These are phyloP conservation scores for Fusarium nodosum DNA, from an alignment of 2,329 filamentous ascomycete species.

Conservation along the genomic window DNA sequence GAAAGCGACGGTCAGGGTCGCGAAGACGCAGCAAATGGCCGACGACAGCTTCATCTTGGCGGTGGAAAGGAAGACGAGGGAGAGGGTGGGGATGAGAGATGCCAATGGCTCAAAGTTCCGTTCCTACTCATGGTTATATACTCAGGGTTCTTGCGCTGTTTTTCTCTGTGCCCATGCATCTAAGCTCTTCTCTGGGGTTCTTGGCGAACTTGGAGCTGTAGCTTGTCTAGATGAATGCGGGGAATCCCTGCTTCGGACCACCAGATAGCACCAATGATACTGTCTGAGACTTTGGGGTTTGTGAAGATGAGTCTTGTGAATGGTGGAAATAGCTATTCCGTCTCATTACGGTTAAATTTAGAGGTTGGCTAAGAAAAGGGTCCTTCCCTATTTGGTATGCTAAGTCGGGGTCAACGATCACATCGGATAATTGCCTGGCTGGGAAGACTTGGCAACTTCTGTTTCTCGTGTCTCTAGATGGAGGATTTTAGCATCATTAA, in stretches of 20 bases:
- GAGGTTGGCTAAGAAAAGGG: constrained; percentile 6
- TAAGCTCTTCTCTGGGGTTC: neutral
- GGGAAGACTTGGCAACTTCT: neutral
- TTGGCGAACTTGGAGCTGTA: neutral
- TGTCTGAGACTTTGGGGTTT: neutral
- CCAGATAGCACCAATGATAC: constrained; percentile 43
- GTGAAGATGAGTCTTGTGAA: neutral
- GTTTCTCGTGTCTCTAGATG: neutral
- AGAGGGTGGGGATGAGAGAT: neutral
- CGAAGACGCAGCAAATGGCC: constrained; percentile 30
- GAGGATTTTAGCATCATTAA: too few relatives aligned
- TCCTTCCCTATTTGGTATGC: neutral
- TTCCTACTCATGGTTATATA: constrained; percentile 16
- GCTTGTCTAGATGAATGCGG: constrained; percentile 24
- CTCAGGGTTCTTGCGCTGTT: neutral
- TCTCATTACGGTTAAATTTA: constrained; percentile 28
- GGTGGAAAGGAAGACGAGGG: neutral
- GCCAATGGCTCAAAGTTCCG: neutral
- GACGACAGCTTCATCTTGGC: constrained; percentile 38
- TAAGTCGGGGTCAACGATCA: neutral
- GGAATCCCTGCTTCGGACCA: constrained; percentile 34
- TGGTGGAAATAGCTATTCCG: constrained; percentile 18
- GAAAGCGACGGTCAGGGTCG: constrained; percentile 29
- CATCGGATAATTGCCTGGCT: neutral
- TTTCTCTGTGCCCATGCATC: neutral